These are phyloP conservation scores for Hypoxylon sp. DNA, from an alignment of 2,329 filamentous ascomycete species.

Conservation along the genomic window DNA sequence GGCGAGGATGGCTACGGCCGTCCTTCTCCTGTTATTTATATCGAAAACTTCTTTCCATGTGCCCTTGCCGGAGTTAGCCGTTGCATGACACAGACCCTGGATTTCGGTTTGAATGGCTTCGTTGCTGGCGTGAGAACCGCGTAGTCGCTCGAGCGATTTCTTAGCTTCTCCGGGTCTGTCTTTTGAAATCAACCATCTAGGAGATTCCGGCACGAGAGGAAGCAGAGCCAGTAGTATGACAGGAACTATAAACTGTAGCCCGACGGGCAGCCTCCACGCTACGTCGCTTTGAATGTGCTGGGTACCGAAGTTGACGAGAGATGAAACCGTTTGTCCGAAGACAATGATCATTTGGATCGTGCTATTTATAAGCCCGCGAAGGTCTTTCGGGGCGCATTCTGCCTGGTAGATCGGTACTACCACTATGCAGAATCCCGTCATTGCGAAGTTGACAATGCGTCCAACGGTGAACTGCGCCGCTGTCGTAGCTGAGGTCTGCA, in stretches of 20 bases:
- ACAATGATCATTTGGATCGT: neutral
- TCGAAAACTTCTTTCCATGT: neutral
- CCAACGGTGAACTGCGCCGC: neutral
- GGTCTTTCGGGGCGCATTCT: neutral
- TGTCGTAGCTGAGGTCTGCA: neutral
- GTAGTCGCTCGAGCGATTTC: neutral
- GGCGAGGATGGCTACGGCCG: neutral
- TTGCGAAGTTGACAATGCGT: neutral
- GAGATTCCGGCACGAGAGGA: neutral
- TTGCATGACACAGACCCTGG: neutral
- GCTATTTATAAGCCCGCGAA: neutral
- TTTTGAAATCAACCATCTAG: neutral
- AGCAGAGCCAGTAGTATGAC: neutral
- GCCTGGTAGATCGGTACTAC: neutral
- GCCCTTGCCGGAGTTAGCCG: neutral
- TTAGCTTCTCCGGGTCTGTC: neutral
- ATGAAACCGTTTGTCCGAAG: neutral
- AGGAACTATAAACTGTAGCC: neutral
- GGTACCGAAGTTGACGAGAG: neutral
- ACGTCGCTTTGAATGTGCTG: neutral
- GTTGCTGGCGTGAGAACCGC: neutral
- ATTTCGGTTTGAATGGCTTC: neutral
- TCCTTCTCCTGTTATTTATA: neutral
- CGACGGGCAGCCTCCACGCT: neutral
- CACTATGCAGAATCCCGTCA: neutral